Conservation (phyloP, 306 rosid genomes). For the Benincasa hispida region DNA sequence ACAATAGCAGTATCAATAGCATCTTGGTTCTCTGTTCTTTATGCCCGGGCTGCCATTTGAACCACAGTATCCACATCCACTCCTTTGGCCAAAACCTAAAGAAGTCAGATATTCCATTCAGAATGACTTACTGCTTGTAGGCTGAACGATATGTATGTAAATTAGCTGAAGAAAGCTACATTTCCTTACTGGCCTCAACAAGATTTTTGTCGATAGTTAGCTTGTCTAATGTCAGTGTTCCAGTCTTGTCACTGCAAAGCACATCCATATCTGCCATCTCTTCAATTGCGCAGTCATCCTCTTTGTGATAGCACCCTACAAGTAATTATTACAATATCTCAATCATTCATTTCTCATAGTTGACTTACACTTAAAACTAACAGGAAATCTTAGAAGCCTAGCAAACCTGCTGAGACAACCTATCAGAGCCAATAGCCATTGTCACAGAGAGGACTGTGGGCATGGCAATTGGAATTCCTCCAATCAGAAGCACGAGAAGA, state of each 20-base stretch:
- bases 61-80: constrained; percentile 83
- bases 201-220: constrained; percentile 85
- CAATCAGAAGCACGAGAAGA: constrained; percentile 93
- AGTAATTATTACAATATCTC: constrained; percentile 12
- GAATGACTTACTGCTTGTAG: background rate
- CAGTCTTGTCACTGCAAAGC: constrained; percentile 98
- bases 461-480: constrained; percentile 99
- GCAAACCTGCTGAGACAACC: constrained; percentile 88
- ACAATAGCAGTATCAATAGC: constrained; percentile 95
- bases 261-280: constrained; percentile 99
- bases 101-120: constrained; percentile 10
- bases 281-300: constrained; percentile 99
- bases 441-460: constrained; percentile 96
- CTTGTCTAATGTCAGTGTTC: constrained; percentile 85
- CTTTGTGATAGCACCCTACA: constrained; percentile 96
- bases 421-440: constrained; percentile 97
- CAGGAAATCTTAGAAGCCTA: constrained; percentile 12
- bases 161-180: constrained; percentile 8
- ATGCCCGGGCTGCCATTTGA: constrained; percentile 97
- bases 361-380: constrained; percentile 1
- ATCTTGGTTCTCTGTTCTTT: constrained; percentile 90
- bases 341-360: background rate
- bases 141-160: background rate
- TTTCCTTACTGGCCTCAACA: constrained; percentile 51
- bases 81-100: constrained; percentile 82